Conservation (phyloP, 495 filamentous ascomycete species). For the Trichoderma orchidacearum region DNA sequence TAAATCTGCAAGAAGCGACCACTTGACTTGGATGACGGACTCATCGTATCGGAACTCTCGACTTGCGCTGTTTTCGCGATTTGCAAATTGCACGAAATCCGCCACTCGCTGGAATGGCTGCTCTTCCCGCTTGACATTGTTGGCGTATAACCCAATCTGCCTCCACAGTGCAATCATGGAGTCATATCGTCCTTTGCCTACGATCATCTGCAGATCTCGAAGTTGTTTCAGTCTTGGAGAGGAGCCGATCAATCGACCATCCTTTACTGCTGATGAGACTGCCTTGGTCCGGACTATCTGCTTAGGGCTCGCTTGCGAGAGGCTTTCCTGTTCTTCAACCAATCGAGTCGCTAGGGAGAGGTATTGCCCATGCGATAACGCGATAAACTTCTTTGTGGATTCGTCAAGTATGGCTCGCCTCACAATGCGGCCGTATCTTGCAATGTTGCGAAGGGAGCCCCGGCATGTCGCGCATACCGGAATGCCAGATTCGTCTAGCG, state of each 20-base stretch:
- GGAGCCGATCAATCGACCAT: not conserved
- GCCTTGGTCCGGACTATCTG: not conserved
- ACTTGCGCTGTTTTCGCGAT: constrained; percentile 20
- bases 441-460: constrained; percentile 44
- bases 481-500: constrained; percentile 32
- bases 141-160: constrained; percentile 26
- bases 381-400: constrained; percentile 52
- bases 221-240: not conserved
- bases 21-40: constrained; percentile 32
- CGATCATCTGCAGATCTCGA: constrained; percentile 9
- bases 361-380: constrained; percentile 35
- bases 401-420: constrained; percentile 52
- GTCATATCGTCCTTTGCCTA: constrained; percentile 21
- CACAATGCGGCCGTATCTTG: constrained; percentile 55
- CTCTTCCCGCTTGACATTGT: constrained; percentile 35
- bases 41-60: constrained; percentile 29
- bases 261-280: not conserved
- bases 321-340: constrained; percentile 8
- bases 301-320: constrained; percentile 8
- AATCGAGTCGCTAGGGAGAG: constrained; percentile 25
- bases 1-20: constrained; percentile 30
- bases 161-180: constrained; percentile 23
- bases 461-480: constrained; percentile 48
- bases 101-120: constrained; percentile 47
- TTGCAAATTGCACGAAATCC: constrained; percentile 35